Evolutionary conservation across 2,329 filamentous ascomycete genomes (phyloP).

Genomic region (Beauveria brongniartii): DNA sequence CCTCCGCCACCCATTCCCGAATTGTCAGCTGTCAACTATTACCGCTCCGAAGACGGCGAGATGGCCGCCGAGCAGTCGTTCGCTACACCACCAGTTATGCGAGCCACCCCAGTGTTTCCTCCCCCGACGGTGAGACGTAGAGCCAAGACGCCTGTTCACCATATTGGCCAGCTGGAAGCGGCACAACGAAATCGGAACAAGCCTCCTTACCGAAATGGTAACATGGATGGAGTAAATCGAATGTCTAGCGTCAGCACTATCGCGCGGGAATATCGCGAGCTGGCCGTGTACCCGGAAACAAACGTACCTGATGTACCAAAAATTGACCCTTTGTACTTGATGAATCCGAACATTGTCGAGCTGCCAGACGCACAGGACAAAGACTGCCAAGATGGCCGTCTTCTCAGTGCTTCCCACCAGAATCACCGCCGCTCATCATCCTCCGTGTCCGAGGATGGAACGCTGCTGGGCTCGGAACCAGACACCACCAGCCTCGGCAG

Average conservation of each 20-base stretch:
- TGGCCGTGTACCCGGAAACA: slow-evolving; percentile 30
- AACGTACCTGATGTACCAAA: background rate
- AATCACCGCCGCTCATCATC: slow-evolving; percentile 17
- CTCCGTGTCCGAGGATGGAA: slow-evolving; percentile 36
- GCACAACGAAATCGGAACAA: slow-evolving; percentile 15
- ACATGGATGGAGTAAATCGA: slow-evolving; percentile 21
- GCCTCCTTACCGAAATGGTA: background rate
- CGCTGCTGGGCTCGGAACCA: slow-evolving; percentile 39
- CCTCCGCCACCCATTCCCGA: slow-evolving; percentile 10
- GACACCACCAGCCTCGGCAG: slow-evolving; percentile 22
- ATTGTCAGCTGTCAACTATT: background rate
- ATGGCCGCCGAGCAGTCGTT: background rate
- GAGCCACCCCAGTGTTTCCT: too few species aligned
- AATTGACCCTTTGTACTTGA: background rate
- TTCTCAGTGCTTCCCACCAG: background rate
- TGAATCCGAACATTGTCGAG: background rate
- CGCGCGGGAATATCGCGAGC: slow-evolving; percentile 41
- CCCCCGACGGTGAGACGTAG: slow-evolving; percentile 32
- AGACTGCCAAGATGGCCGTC: background rate
- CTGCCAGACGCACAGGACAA: slow-evolving; percentile 15
- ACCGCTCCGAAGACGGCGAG: background rate
- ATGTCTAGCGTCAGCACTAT: slow-evolving; percentile 38
- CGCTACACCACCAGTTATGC: too few species aligned
- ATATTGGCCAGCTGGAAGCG: slow-evolving; percentile 41
- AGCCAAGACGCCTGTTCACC: slow-evolving; percentile 43